Base-by-base conservation (phyloP, 192 early-diverging fungal species). In the Paraglomus brasilianum region DNA sequence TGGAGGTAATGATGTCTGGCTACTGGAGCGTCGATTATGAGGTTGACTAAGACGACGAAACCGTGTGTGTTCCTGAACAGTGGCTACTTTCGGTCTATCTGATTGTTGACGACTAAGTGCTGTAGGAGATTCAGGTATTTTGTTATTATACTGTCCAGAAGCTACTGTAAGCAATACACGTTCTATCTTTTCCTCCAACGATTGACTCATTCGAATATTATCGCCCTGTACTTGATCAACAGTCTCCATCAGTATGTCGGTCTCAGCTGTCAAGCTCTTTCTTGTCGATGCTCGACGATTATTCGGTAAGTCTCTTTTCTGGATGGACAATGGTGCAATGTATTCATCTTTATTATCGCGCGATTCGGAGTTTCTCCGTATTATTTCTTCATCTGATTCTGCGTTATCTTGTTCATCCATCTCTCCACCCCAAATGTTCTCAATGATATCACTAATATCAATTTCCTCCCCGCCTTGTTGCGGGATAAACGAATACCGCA, bases 401-500 rank as follows among this genome's bases (percentile, higher is more conserved):
- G 62, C 53, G 38, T 60, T 64, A 40, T n/a, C 14, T 39, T 57
- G 30, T 0, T 40, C 57, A 5, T 53, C 50, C 42, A 40, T 40
- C 30, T 76, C 72, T 11, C 76, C 78, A 24, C 75, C 75, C 50
- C 74, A 75, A 39, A 80, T 77, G 50, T 80, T 73, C 47, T 80
- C 78, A 43, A 80, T 80, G 38, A 80, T 76, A 42, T 80, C 75
- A 3, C 75, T 77, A 45, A 80, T 80, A 66, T 80, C 78, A n/a
- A 80, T 72, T 11, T 73, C 75, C 14, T 77, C 73, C 4, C 75
- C 75, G 10, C 75, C 75, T 38, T 75, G 66, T 4, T 42, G 21
- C 24, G 78, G 73, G 59, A 80, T 75, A 63, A 80, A 80, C 4
- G 78, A 80, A 46, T 80, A 80, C 19, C 78, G 78, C 49, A 77